A percentile compares a stretch with the other conserved stretches of the same genome.
phyloP scores from a whole-genome alignment of 495 filamentous ascomycete species.

The Pyrenopolyporus hunteri region DNA sequence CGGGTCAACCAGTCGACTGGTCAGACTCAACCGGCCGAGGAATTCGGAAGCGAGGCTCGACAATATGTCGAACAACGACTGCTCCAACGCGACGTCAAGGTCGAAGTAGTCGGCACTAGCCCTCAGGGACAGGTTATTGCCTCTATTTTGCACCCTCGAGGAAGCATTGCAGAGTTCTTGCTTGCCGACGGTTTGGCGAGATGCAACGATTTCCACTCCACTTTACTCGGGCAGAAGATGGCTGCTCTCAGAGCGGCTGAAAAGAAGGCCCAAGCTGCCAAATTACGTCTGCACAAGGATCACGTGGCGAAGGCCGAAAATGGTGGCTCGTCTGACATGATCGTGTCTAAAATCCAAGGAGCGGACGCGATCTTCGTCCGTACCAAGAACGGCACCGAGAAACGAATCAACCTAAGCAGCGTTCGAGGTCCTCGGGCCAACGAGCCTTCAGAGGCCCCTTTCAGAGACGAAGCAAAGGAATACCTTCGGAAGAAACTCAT shows the following conservation, averaged over 20 bases:
- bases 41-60: constrained; percentile 83
- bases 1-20: constrained; percentile 76
- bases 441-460: constrained; percentile 71
- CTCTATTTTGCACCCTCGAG: constrained; percentile 81
- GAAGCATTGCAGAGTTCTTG: constrained; percentile 88
- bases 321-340: constrained; percentile 71
- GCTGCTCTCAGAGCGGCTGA: constrained; percentile 83
- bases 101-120: constrained; percentile 82
- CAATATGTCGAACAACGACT: constrained; percentile 84
- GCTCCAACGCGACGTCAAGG: constrained; percentile 81
- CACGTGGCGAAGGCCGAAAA: constrained; percentile 68
- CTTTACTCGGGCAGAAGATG: constrained; percentile 87
- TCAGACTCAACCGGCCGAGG: constrained; percentile 81
- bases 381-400: constrained; percentile 82
- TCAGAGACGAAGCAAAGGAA: constrained; percentile 92
- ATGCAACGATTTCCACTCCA: constrained; percentile 93
- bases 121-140: constrained; percentile 85
- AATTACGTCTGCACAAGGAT: constrained; percentile 77
- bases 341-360: constrained; percentile 81
- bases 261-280: constrained; percentile 76
- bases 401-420: constrained; percentile 89
- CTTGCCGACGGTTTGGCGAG: constrained; percentile 86
- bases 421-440: constrained; percentile 80
- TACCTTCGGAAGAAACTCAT: constrained; percentile 92
- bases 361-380: constrained; percentile 88